A percentile compares a stretch with the other conserved stretches of the same genome.
These are phyloP conservation scores for Inosperma sp. DNA, from an alignment of 768 basidiomycete genomes.

Conservation along the genomic window DNA sequence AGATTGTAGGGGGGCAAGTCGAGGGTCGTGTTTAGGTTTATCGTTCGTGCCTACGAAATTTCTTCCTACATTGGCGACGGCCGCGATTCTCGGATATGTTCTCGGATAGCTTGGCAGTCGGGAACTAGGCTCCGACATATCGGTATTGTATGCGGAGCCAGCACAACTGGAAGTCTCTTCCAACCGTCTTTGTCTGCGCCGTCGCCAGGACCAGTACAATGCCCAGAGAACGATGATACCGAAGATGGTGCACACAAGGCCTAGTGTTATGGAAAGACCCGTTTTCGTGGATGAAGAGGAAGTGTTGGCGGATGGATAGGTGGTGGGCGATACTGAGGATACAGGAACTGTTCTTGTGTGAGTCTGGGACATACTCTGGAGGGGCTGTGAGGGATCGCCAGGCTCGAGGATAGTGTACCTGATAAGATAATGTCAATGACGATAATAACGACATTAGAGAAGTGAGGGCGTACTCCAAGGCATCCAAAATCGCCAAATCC, in stretches of 20 bases:
- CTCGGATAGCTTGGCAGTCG: background rate
- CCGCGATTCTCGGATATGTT: constrained; percentile 1
- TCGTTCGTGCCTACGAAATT: background rate
- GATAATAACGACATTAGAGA: background rate
- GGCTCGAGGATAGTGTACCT: constrained; percentile 21
- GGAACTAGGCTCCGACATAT: constrained; percentile 1
- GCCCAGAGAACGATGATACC: constrained; percentile 27
- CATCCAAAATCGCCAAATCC: constrained; percentile 20
- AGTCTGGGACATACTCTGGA: constrained; percentile 2
- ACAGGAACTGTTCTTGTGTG: constrained; percentile 6
- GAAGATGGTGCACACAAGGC: constrained; percentile 29
- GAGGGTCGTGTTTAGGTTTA: no score
- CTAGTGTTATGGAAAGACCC: constrained; percentile 31
- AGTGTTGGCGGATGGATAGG: constrained; percentile 10
- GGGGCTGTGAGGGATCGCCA: constrained; percentile 11
- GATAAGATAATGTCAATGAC: background rate
- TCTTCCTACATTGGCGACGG: background rate
- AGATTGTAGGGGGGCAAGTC: background rate
- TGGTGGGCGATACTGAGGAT: constrained; percentile 15
- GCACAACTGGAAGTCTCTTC: constrained; percentile 1
- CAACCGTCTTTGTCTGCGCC: constrained; percentile 5
- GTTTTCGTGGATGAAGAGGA: constrained; percentile 15
- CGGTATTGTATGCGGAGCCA: no score
- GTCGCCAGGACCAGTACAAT: constrained; percentile 27
- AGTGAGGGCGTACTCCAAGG: constrained; percentile 15